Evolutionary conservation across 768 basidiomycete genomes (phyloP).

Genomic region (Zangia roseola): DNA sequence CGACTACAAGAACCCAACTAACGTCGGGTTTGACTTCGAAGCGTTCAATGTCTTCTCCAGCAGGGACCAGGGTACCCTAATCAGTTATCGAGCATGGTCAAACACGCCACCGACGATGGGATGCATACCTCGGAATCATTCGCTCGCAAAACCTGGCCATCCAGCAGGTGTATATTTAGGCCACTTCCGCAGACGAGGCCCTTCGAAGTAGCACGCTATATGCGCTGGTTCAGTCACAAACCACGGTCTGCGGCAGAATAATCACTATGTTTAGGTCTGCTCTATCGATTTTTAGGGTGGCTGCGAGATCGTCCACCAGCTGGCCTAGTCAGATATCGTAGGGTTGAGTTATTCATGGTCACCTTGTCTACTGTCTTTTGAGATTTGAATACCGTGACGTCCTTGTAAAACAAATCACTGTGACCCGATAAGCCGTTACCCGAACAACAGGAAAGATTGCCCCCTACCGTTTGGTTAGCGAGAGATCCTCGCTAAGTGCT

Average conservation of each 20-base stretch:
- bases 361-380: conserved; percentile 83
- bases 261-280: conserved; percentile 77
- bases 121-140: conserved; percentile 58
- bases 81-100: not conserved
- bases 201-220: conserved; percentile 84
- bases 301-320: conserved; percentile 89
- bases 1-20: conserved; percentile 82
- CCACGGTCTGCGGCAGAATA: not conserved
- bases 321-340: conserved; percentile 29
- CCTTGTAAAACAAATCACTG: conserved; percentile 89
- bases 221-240: conserved; percentile 6
- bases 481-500: conserved; percentile 51
- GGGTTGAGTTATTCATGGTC: conserved; percentile 10
- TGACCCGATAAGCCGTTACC: not conserved
- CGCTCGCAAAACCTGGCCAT: conserved; percentile 49
- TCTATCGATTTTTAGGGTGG: conserved; percentile 71
- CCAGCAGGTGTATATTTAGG: conserved; percentile 54
- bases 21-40: conserved; percentile 57
- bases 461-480: conserved; percentile 64
- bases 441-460: conserved; percentile 4
- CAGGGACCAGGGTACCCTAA: conserved; percentile 77
- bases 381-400: conserved; percentile 71
- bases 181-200: conserved; percentile 78
- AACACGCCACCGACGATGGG: not conserved
- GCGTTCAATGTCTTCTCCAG: conserved; percentile 64